These are phyloP conservation scores for Trichosanthes cucumerina DNA, from an alignment of 306 rosid genomes.

Conservation along the genomic window DNA sequence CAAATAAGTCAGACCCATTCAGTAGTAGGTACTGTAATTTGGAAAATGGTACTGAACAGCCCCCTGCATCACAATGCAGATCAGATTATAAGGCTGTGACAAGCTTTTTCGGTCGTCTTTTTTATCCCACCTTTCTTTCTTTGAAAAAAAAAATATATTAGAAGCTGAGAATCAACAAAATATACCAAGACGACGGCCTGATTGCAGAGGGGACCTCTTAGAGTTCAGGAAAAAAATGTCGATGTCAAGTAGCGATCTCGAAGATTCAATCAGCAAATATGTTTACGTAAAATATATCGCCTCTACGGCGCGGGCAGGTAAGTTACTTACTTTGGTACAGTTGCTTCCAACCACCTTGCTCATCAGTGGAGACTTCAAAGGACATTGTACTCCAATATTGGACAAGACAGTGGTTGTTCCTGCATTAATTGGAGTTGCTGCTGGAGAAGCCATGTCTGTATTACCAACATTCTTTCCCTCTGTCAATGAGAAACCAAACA, in stretches of 20 bases:
- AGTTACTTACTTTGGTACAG: conserved; percentile 47
- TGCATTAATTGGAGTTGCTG: conserved; percentile 30
- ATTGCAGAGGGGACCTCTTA: neutral
- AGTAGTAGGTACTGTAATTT: conserved; percentile 16
- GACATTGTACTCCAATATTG: conserved; percentile 45
- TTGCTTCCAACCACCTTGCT: conserved; percentile 41
- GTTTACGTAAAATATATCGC: neutral
- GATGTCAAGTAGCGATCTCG: neutral
- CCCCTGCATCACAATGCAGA: conserved; percentile 31
- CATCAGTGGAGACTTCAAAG: conserved; percentile 35
- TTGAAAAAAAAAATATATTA: neutral
- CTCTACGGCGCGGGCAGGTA: neutral
- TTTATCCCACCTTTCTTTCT: neutral
- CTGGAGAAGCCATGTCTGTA: conserved; percentile 26
- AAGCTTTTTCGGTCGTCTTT: neutral
- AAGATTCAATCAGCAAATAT: neutral
- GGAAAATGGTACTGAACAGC: conserved; percentile 21
- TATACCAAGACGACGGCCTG: neutral
- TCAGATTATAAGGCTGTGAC: conserved; percentile 1
- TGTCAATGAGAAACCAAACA: conserved; percentile 82
- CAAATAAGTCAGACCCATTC: conserved; percentile 2
- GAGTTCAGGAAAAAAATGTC: neutral
- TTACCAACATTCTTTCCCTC: conserved; percentile 40
- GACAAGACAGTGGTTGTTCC: conserved; percentile 42
- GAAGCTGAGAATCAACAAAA: neutral